Percentiles rank a stretch among this genome's conserved stretches.
These are phyloP conservation scores for Dentipellis sp. DNA, from an alignment of 768 basidiomycete genomes.

Conservation along the genomic window DNA sequence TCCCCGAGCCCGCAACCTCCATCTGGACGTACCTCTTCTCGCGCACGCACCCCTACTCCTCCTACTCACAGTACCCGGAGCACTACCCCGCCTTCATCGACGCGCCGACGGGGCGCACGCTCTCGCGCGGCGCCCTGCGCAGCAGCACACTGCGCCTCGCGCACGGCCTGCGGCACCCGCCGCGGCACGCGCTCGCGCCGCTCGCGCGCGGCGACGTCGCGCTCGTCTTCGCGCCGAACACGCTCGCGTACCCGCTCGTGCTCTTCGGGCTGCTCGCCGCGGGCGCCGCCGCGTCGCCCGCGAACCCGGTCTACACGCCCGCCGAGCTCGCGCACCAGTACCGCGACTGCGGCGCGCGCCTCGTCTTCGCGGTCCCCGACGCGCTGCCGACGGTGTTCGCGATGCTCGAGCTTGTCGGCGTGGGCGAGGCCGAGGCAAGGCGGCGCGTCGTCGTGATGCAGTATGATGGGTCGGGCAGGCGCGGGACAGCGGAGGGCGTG, in stretches of 20 bases:
- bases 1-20: not conserved
- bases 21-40: slow-evolving; percentile 10
- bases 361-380: slow-evolving; percentile 59
- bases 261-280: slow-evolving; percentile 46
- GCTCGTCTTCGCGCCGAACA: slow-evolving; percentile 65
- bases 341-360: slow-evolving; percentile 49
- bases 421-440: slow-evolving; percentile 37
- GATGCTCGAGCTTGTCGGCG: slow-evolving; percentile 44
- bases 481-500: slow-evolving; percentile 12
- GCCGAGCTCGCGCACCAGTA: slow-evolving; percentile 68
- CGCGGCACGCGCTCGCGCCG: slow-evolving; percentile 18
- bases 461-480: slow-evolving; percentile 5
- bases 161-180: slow-evolving; percentile 37
- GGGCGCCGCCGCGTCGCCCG: slow-evolving; percentile 59
- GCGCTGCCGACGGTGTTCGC: slow-evolving; percentile 44
- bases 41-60: slow-evolving; percentile 1
- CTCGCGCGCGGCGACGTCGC: slow-evolving; percentile 43
- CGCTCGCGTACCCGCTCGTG: slow-evolving; percentile 43
- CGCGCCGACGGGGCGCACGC: slow-evolving; percentile 41
- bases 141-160: slow-evolving; percentile 48
- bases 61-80: not conserved
- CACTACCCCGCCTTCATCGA: slow-evolving; percentile 53
- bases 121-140: slow-evolving; percentile 48
- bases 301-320: slow-evolving; percentile 63
- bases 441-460: slow-evolving; percentile 49